A percentile compares a stretch with the other conserved stretches of the same genome.
Conservation (phyloP, 148 eudicot genomes). For the Linanthus parryae region DNA sequence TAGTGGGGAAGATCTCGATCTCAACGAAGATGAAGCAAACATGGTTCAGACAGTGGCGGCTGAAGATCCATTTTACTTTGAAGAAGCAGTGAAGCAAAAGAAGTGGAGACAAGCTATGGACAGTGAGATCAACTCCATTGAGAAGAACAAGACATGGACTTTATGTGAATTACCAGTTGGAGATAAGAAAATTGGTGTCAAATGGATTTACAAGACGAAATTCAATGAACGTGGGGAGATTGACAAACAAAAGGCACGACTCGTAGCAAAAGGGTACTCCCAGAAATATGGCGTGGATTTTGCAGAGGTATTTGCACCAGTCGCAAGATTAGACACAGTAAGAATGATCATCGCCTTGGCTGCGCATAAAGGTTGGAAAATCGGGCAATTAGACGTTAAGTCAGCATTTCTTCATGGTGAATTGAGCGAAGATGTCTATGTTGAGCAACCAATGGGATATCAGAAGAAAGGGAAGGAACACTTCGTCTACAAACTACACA, state of each 20-base stretch:
- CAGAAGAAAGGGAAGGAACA: background rate
- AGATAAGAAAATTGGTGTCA: too few species aligned
- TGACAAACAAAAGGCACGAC: background rate
- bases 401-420: background rate
- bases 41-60: background rate
- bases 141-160: constrained; percentile 9
- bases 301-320: background rate
- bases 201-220: background rate
- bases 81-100: background rate
- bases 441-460: background rate
- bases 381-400: background rate
- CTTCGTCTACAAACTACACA: background rate
- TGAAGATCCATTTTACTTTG: constrained; percentile 1
- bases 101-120: constrained; percentile 7
- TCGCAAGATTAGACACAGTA: background rate
- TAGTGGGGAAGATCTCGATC: background rate
- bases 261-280: background rate
- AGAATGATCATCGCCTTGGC: background rate
- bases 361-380: background rate
- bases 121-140: background rate
- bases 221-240: background rate
- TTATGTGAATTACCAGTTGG: background rate
- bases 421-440: background rate
- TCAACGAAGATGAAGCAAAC: too few species aligned
- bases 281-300: background rate